Percentiles rank a stretch among this genome's conserved stretches.
phyloP scores from a whole-genome alignment of 805 yeast species.

The Ogataea ganodermae region DNA sequence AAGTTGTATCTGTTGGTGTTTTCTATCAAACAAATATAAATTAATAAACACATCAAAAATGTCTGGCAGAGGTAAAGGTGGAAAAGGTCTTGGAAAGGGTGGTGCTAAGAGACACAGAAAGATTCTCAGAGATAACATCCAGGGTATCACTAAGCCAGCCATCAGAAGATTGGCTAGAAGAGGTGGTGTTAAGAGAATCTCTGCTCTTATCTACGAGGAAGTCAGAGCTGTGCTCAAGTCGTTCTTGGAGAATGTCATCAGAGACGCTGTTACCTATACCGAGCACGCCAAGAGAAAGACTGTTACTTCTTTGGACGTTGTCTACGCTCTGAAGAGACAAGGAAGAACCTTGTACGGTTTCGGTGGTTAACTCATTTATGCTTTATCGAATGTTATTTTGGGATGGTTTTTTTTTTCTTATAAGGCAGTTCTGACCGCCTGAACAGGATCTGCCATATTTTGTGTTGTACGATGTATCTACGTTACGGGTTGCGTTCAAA shows the following conservation, averaged over 20 bases:
- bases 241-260: conserved; percentile 94
- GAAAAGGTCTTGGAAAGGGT: conserved; percentile 99
- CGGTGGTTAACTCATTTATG: conserved; percentile 75
- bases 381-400: conserved; percentile 5
- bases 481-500: conserved; percentile 10
- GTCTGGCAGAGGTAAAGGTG: conserved; percentile 99
- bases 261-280: conserved; percentile 99
- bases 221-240: conserved; percentile 96
- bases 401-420: conserved; percentile 5
- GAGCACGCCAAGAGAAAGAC: conserved; percentile 99
- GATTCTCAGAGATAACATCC: conserved; percentile 98
- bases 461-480: conserved; percentile 10
- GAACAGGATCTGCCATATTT: neutral
- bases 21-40: neutral
- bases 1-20: neutral
- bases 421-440: neutral
- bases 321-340: conserved; percentile 99
- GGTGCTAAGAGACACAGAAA: conserved; percentile 99
- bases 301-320: conserved; percentile 97
- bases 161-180: conserved; percentile 99
- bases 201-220: conserved; percentile 98
- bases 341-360: conserved; percentile 99
- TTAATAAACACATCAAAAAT: conserved; percentile 42
- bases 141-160: conserved; percentile 99
- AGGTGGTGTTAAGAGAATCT: conserved; percentile 99